Conservation (phyloP, 257 asterid species). For the Solanum megistacrolobum region DNA sequence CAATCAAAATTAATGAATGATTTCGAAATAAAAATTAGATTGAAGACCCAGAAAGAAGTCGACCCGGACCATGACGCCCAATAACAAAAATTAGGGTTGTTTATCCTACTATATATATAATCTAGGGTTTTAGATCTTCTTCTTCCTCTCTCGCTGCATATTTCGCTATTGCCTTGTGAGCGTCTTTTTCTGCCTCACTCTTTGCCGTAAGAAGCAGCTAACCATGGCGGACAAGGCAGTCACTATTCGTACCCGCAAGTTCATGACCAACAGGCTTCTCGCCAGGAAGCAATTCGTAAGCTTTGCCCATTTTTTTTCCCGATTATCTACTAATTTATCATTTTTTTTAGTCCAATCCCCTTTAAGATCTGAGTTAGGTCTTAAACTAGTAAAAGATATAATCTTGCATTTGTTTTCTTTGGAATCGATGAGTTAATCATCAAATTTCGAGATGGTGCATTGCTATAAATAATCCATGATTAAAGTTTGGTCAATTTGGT, state of each 20-base stretch:
- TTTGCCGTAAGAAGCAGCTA: not conserved
- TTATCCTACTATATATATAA: not conserved
- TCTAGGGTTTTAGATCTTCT: not conserved
- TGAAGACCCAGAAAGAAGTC: not conserved
- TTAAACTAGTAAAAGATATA: not conserved
- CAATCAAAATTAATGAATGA: not conserved
- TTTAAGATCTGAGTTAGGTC: not conserved
- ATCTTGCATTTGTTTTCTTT: not conserved
- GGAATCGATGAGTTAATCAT: not conserved
- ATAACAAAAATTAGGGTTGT: not conserved
- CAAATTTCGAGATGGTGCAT: not conserved
- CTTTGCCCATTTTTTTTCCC: not conserved
- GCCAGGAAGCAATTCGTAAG: conserved; percentile 12
- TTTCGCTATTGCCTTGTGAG: not conserved
- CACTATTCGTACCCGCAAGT: conserved; percentile 13
- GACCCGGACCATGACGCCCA: not conserved
- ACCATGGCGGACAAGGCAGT: conserved; percentile 12
- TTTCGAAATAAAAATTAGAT: not conserved
- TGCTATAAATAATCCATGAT: not conserved
- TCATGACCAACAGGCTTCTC: conserved; percentile 16
- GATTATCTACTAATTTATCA: not conserved
- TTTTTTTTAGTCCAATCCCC: not conserved
- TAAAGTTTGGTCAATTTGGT: not conserved
- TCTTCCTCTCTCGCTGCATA: not conserved
- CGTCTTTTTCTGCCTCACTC: not conserved